Conservation (phyloP, 108 stramenopile species). For the Nannochloropsis granulata region DNA sequence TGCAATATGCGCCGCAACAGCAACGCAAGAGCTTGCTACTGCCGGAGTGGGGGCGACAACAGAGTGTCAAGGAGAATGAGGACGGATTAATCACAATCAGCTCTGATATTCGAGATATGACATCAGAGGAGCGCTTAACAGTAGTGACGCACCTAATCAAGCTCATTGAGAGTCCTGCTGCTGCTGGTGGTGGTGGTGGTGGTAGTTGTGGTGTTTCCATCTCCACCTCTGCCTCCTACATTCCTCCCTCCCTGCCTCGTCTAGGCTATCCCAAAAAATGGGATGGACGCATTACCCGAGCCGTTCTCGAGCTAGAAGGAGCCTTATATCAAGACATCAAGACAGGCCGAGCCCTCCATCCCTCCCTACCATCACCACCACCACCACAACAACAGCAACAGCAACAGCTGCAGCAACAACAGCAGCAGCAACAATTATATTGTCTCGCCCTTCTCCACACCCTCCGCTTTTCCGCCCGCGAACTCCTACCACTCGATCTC, state of each 20-base stretch:
- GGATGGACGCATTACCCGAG: not conserved
- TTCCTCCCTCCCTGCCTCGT: not conserved
- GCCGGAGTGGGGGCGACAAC: not conserved
- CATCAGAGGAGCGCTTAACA: not conserved
- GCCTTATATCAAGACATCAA: not conserved
- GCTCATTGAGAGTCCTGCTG: not conserved
- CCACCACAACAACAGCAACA: too few relatives aligned
- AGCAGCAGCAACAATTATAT: too few relatives aligned
- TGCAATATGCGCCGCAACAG: not conserved
- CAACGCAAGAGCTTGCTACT: not conserved
- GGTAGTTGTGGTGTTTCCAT: too few relatives aligned
- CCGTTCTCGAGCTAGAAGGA: not conserved
- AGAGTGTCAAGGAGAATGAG: not conserved
- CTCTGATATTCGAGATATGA: not conserved
- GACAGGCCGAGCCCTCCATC: not conserved
- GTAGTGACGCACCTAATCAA: not conserved
- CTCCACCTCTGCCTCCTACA: not conserved
- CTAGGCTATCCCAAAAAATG: not conserved
- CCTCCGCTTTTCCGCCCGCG: not conserved
- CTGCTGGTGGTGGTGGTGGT: not conserved
- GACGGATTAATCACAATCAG: not conserved
- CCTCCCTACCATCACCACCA: too few relatives aligned
- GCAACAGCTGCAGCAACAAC: too few relatives aligned
- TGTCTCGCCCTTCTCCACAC: not conserved
- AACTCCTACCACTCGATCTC: not conserved